These are phyloP conservation scores for Bipolaris sorokiniana DNA, from an alignment of 2,329 filamentous ascomycete genomes.

Conservation along the genomic window DNA sequence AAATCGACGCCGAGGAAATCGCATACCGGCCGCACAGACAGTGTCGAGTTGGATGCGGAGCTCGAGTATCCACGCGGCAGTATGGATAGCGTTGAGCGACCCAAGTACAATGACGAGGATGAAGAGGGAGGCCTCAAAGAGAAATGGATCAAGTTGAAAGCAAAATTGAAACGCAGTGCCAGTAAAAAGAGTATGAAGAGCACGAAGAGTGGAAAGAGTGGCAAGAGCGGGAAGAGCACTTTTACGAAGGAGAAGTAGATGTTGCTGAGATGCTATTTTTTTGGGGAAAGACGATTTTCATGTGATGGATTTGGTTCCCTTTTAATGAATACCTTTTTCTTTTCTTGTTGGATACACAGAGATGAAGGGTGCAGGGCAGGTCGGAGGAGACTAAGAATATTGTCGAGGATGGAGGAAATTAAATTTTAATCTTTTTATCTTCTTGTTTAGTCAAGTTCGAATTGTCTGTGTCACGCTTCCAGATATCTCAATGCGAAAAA, in stretches of 20 bases:
- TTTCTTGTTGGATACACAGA: background rate
- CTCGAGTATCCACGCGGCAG: constrained; percentile 26
- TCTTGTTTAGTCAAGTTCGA: too few species aligned
- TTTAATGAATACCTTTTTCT: background rate
- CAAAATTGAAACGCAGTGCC: constrained; percentile 41
- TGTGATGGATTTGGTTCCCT: background rate
- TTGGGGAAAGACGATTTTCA: background rate
- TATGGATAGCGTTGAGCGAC: constrained; percentile 26
- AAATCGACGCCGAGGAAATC: constrained; percentile 10
- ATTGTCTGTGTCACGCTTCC: too few species aligned
- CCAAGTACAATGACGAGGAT: constrained; percentile 17
- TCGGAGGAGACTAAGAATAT: background rate
- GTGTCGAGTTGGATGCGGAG: constrained; percentile 36
- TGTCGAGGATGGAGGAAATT: background rate
- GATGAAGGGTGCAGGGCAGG: too few species aligned
- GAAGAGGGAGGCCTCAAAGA: constrained; percentile 30
- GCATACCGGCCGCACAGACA: constrained; percentile 26
- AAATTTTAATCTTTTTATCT: background rate
- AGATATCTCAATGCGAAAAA: too few species aligned
- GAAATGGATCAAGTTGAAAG: constrained; percentile 47
- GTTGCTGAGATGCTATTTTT: background rate
- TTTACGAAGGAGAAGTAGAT: constrained; percentile 12
- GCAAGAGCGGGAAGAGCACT: constrained; percentile 18
- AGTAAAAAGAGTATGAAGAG: constrained; percentile 46
- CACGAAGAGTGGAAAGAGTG: constrained; percentile 38